phyloP scores from a whole-genome alignment of 1,139 yeast genomes.

The Candida sp. region DNA sequence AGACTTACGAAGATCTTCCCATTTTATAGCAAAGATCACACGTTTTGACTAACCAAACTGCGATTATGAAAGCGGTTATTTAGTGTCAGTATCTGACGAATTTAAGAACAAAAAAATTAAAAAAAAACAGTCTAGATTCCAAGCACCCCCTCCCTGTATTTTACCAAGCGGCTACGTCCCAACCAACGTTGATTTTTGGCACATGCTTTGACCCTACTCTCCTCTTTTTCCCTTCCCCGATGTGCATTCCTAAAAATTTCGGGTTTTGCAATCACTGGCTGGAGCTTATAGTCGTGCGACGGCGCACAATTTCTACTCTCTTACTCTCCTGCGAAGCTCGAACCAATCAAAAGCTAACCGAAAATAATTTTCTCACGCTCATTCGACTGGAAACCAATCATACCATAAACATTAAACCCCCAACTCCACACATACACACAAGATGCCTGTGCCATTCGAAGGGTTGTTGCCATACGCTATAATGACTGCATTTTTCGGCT shows the following conservation, averaged over 20 bases:
- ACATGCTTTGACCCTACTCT: neutral
- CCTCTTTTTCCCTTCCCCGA: neutral
- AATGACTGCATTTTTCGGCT: slow-evolving; percentile 53
- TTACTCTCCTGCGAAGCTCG: neutral
- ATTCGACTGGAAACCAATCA: neutral
- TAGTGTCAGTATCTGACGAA: too few relatives aligned
- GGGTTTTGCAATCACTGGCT: neutral
- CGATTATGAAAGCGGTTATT: too few relatives aligned
- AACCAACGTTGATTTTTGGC: neutral
- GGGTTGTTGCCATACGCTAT: slow-evolving; percentile 54
- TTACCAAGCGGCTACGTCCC: too few relatives aligned
- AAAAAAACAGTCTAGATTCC: too few relatives aligned
- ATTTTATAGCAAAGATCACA: too few relatives aligned
- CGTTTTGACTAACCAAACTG: too few relatives aligned
- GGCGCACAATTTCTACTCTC: neutral
- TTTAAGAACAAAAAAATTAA: too few relatives aligned
- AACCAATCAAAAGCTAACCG: slow-evolving; percentile 9
- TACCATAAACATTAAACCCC: neutral
- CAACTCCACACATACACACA: neutral
- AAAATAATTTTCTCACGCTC: slow-evolving; percentile 9
- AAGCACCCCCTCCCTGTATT: too few relatives aligned
- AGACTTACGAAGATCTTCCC: too few relatives aligned
- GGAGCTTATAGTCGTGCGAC: neutral
- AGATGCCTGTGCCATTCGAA: slow-evolving; percentile 55
- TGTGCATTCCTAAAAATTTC: too few relatives aligned